Base-by-base conservation (phyloP, 352 stramenopile genomes). In the Phytopythium kandeliae region DNA sequence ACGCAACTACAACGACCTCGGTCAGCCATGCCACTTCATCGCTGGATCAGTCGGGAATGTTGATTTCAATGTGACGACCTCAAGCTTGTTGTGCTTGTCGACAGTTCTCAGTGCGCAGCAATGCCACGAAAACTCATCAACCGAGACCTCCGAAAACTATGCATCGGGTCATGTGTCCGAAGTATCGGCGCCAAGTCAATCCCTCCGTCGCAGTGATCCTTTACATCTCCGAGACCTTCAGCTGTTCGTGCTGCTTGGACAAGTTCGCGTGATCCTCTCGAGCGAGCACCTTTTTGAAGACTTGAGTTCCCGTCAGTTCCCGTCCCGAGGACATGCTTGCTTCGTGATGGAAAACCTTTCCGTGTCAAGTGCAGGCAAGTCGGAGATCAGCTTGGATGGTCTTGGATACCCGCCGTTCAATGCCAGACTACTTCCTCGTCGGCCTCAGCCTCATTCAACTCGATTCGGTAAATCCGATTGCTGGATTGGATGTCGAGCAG, bases 341-440 rank as follows among this genome's bases (percentile, higher is more conserved):
- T 12, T 91, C 11, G 67, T 82, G 2, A 35, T 89, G 19, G 74
- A 89, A 57, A 71, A 68, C 1, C 55, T 71, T 19, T 74, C 67
- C 2, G 42, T 85, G 0, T 54, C 58, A 41, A 80, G 67, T 52
- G 55, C 76, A 1, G 53, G 52, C 17, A 76, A 69, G 62, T 72
- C 57, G 51, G 68, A 86, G 3, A 80, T 89, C 35, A 71, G 51
- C n/a, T 24, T 92, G 21, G 76, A 90, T 52, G 74, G 81, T 40
- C 64, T 92, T 16, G 71, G 76, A 24, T 90, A 89, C 37, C 79
- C 81, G 54, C 78, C 78, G 34, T 92, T 92, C 43, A 89, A 89
- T 58, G 64, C 72, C n/a, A 69, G 74, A 5, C 59, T 85, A 26
- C 56, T 89, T 6, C 79, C 77, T 34, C 77, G 69, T n/a, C 63